Conservation (phyloP, 257 asterid species). For the Solanum corneliomulleri region DNA sequence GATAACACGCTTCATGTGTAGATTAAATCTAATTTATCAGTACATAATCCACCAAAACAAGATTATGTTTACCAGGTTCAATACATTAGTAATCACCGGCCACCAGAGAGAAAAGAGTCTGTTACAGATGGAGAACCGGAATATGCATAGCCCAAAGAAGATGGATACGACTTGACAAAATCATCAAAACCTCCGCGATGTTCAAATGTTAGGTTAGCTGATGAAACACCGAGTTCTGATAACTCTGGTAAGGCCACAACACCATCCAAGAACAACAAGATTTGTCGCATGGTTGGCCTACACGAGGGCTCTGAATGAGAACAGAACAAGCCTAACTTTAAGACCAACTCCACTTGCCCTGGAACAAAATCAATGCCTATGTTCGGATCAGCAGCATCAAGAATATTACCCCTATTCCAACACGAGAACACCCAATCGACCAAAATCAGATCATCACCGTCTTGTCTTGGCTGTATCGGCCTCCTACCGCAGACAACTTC, state of each 20-base stretch:
- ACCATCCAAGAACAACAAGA: constrained; percentile 29
- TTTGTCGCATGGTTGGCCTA: not conserved
- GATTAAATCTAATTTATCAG: not conserved
- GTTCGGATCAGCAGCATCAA: not conserved
- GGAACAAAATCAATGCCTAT: not conserved
- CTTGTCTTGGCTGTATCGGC: not conserved
- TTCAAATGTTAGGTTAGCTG: not conserved
- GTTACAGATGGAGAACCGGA: constrained; percentile 14
- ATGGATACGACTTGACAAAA: not conserved
- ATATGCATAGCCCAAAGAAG: not conserved
- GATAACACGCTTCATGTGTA: not conserved
- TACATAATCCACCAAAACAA: not conserved
- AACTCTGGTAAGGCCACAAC: not conserved
- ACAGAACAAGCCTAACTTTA: not conserved
- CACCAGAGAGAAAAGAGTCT: constrained; percentile 18
- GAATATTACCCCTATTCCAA: not conserved
- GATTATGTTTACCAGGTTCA: not conserved
- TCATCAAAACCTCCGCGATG: not conserved
- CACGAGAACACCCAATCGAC: not conserved
- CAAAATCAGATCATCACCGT: not conserved
- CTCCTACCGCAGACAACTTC: not conserved
- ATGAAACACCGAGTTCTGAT: not conserved
- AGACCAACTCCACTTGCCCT: not conserved
- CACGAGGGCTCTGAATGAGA: not conserved
- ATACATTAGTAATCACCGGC: constrained; percentile 19